These are phyloP conservation scores for Eutrema salsugineum DNA, from an alignment of 441 rosid genomes.

Conservation along the genomic window DNA sequence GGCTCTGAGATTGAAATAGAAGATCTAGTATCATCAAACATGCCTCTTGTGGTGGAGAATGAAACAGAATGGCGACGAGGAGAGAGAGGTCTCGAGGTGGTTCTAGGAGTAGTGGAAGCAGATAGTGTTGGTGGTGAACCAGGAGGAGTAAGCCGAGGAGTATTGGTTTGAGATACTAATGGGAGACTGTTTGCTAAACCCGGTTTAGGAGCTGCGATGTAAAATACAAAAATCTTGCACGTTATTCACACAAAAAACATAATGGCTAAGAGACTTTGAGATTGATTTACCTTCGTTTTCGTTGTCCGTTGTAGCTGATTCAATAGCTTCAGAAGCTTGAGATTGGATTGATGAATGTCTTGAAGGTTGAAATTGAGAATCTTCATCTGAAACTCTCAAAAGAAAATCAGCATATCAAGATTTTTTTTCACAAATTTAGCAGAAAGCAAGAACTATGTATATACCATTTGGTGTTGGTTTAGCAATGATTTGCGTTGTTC, in stretches of 20 bases:
- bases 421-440: neutral
- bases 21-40: conserved; percentile 60
- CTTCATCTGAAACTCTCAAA: conserved; percentile 49
- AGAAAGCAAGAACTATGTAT: neutral
- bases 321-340: conserved; percentile 50
- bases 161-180: conserved; percentile 56
- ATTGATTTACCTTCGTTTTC: conserved; percentile 44
- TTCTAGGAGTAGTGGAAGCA: conserved; percentile 69
- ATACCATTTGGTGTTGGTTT: conserved; percentile 65
- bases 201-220: conserved; percentile 46
- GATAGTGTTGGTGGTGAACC: conserved; percentile 74
- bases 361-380: conserved; percentile 36
- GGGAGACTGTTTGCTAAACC: conserved; percentile 40
- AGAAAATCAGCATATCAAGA: neutral
- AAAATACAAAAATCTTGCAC: neutral
- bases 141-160: conserved; percentile 81
- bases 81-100: conserved; percentile 65
- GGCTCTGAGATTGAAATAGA: conserved; percentile 55
- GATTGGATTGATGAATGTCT: conserved; percentile 46
- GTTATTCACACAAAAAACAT: neutral
- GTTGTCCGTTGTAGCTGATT: conserved; percentile 39
- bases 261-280: neutral
- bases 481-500: conserved; percentile 54
- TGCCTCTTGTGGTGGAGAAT: conserved; percentile 66
- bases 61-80: conserved; percentile 76